Base-by-base conservation (phyloP, 768 basidiomycete genomes). In the Suillus subaureus region DNA sequence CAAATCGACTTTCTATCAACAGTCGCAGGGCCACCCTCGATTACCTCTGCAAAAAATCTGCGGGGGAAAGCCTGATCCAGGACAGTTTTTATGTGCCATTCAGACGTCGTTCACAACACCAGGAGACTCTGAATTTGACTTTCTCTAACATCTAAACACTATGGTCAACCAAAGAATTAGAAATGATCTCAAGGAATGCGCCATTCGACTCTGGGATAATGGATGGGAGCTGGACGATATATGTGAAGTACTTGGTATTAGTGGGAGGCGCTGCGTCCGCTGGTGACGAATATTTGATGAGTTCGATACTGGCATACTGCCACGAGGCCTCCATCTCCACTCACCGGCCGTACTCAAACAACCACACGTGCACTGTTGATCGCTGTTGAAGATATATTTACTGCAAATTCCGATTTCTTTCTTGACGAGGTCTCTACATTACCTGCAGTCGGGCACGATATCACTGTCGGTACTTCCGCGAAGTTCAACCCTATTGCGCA, bases 201-300 rank as follows among this genome's bases (percentile, higher is more conserved):
- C 70, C 13, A 64, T 78, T 33, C 15, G 57, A 4, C 70, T 77
- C 1, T 74, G 70, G 66, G 31, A 31, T 31, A 31, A 31, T 31
- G 31, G 31, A 1, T 78, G 72, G 71, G 61, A 52, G 2, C 15
- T 65, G 1, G 60, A 67, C 0, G 65, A 73, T 6, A 76, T 77
- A 11, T 58, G 51, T 16, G 68, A 72, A 31, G 31, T 31, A 11
- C 65, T 77, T 1, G 43, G 70, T 7, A 65, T 79, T 18, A 78
- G 75, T 15, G 12, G 43, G 6, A 65, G 65, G 1, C 77, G 73
- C 52, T 62, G 75, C 12, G 74, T 71, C 61, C 70, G 70, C 2
- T 78, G 77, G 75, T 37, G 35, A 42, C 49, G 42, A 6, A 73
- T 70, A 37, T 69, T 77, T n/a, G 63, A 70, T 35, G 68, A 71